Conservation (phyloP, 768 basidiomycete genomes). For the Psilocybe azurescens region DNA sequence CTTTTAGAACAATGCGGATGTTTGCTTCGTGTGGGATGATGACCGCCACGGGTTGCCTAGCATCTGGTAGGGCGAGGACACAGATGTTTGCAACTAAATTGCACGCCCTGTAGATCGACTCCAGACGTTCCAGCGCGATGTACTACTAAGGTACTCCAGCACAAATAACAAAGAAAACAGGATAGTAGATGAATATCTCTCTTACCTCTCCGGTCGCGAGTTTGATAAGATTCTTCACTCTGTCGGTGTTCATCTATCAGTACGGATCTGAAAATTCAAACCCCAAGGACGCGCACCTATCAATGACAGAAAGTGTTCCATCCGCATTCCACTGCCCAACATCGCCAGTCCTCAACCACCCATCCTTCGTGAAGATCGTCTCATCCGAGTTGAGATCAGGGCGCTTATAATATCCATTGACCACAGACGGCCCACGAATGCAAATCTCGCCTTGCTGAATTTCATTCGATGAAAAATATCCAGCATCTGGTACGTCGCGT, state of each 20-base stretch:
- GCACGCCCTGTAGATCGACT: slow-evolving; percentile 5
- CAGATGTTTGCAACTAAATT: slow-evolving; percentile 9
- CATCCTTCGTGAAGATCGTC: slow-evolving; percentile 84
- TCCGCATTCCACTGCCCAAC: slow-evolving; percentile 51
- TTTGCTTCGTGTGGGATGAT: slow-evolving; percentile 10
- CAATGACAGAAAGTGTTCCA: slow-evolving; percentile 90
- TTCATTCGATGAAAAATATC: slow-evolving; percentile 75
- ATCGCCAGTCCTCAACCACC: slow-evolving; percentile 28
- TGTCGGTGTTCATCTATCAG: background rate
- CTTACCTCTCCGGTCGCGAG: slow-evolving; percentile 76
- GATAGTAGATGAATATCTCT: background rate
- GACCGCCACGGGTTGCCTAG: slow-evolving; percentile 5
- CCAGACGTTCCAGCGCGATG: slow-evolving; percentile 11
- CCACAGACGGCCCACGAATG: slow-evolving; percentile 87
- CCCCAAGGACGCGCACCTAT: slow-evolving; percentile 55
- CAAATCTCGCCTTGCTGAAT: slow-evolving; percentile 88
- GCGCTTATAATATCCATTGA: slow-evolving; percentile 90
- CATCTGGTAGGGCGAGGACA: slow-evolving; percentile 6
- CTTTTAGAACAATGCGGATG: slow-evolving; percentile 2
- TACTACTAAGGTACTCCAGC: background rate
- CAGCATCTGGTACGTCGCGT: slow-evolving; percentile 81
- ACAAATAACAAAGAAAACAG: slow-evolving; percentile 1
- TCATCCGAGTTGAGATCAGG: slow-evolving; percentile 90
- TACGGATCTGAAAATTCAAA: background rate
- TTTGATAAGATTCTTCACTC: slow-evolving; percentile 91